A percentile compares a stretch with the other conserved stretches of the same genome.
Evolutionary conservation across 306 rosid genomes (phyloP).

Genomic region (Acacia acuminata): DNA sequence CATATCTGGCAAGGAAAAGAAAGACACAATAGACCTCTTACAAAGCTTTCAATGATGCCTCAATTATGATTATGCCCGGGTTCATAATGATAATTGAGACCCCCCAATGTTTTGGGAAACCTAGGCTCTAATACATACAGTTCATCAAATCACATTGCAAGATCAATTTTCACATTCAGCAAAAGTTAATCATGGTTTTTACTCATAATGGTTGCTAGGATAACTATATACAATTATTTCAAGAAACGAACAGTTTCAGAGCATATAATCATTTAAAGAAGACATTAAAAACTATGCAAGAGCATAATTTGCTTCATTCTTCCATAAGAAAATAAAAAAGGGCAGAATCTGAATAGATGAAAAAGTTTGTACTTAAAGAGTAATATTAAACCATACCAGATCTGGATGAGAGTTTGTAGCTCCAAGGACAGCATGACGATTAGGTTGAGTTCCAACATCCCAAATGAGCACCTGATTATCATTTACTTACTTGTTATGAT

Average conservation of each 20-base stretch:
- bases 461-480: slow-evolving; percentile 84
- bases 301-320: slow-evolving; percentile 13
- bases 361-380: background rate
- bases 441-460: slow-evolving; percentile 97
- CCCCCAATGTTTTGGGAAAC: too few relatives aligned
- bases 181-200: background rate
- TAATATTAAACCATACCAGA: slow-evolving; percentile 56
- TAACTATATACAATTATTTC: background rate
- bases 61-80: too few relatives aligned
- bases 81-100: too few relatives aligned
- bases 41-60: too few relatives aligned
- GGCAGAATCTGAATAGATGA: background rate
- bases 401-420: slow-evolving; percentile 96
- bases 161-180: slow-evolving; percentile 46
- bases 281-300: background rate
- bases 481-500: slow-evolving; percentile 12
- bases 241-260: slow-evolving; percentile 4
- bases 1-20: too few relatives aligned
- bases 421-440: slow-evolving; percentile 97
- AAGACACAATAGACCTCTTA: too few relatives aligned
- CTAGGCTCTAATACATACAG: too few relatives aligned
- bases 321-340: slow-evolving; percentile 13
- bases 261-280: background rate
- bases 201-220: background rate
- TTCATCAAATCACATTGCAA: slow-evolving; percentile 72